Percentiles rank a stretch among this genome's conserved stretches.
phyloP scores from a whole-genome alignment of 225 moss, liverwort and hornwort species.

The Polytrichum commune region DNA sequence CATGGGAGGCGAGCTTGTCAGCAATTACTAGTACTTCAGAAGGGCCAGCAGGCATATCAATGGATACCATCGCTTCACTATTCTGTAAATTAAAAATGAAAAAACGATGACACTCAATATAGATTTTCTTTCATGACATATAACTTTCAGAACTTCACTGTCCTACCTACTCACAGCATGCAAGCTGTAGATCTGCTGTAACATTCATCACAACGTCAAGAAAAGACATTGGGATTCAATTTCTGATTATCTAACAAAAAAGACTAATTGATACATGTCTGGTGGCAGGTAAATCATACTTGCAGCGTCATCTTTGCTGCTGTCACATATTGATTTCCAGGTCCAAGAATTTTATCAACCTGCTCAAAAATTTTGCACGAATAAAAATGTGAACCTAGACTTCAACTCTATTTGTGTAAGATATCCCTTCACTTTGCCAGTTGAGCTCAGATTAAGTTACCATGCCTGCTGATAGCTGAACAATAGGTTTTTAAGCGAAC shows the following conservation, averaged over 20 bases:
- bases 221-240: background rate
- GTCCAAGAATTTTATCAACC: constrained; percentile 98
- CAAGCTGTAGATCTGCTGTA: background rate
- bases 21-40: constrained; percentile 97
- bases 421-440: too few species aligned
- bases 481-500: too few species aligned
- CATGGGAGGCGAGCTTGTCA: constrained; percentile 77
- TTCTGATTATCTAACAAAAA: background rate
- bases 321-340: constrained; percentile 99
- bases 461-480: too few species aligned
- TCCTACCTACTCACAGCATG: background rate
- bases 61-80: constrained; percentile 96
- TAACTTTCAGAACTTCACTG: background rate
- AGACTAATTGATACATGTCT: background rate
- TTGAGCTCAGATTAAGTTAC: too few species aligned
- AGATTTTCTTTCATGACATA: too few species aligned
- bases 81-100: constrained; percentile 32
- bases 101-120: background rate
- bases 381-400: background rate
- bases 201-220: too few species aligned
- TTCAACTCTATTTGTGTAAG: background rate
- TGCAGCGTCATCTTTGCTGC: constrained; percentile 86
- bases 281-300: constrained; percentile 11
- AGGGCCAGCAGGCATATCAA: constrained; percentile 99
- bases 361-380: constrained; percentile 31